These are phyloP conservation scores for Bocquillonia castaneifolia DNA, from an alignment of 441 rosid species.

Conservation along the genomic window DNA sequence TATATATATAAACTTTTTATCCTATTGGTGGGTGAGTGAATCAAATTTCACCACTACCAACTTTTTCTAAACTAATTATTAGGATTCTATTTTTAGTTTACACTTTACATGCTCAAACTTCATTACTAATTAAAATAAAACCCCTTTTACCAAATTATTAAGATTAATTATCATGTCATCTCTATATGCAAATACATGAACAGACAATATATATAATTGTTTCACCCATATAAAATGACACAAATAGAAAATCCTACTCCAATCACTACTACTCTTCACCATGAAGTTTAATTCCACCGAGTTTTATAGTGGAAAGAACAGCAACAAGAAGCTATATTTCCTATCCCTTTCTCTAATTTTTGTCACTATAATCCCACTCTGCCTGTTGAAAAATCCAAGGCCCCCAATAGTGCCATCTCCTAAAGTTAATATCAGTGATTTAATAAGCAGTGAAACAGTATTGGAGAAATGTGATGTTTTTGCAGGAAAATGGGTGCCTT, in stretches of 20 bases:
- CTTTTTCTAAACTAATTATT: background rate
- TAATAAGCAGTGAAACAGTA: constrained; percentile 14
- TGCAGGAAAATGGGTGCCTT: constrained; percentile 55
- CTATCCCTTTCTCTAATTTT: constrained; percentile 28
- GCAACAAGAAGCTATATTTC: constrained; percentile 14
- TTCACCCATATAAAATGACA: constrained; percentile 11
- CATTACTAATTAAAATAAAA: too few species aligned
- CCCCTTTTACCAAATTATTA: too few species aligned
- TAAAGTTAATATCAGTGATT: constrained; percentile 5
- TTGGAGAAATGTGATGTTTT: constrained; percentile 51
- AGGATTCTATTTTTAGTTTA: background rate
- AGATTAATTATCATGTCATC: background rate
- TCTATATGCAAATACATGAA: constrained; percentile 6
- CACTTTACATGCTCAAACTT: too few species aligned
- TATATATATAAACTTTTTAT: too few species aligned
- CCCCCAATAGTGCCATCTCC: constrained; percentile 20
- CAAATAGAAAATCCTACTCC: constrained; percentile 15
- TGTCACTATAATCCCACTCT: constrained; percentile 33
- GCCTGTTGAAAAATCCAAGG: constrained; percentile 18
- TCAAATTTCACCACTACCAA: background rate
- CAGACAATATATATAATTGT: background rate
- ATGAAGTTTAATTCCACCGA: constrained; percentile 29
- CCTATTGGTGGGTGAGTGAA: too few species aligned
- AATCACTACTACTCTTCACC: constrained; percentile 11
- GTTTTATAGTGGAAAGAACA: constrained; percentile 20